Percentiles rank a stretch among this genome's conserved stretches.
Conservation (phyloP, 2,329 filamentous ascomycete species). For the Aspergillus uvarum region DNA sequence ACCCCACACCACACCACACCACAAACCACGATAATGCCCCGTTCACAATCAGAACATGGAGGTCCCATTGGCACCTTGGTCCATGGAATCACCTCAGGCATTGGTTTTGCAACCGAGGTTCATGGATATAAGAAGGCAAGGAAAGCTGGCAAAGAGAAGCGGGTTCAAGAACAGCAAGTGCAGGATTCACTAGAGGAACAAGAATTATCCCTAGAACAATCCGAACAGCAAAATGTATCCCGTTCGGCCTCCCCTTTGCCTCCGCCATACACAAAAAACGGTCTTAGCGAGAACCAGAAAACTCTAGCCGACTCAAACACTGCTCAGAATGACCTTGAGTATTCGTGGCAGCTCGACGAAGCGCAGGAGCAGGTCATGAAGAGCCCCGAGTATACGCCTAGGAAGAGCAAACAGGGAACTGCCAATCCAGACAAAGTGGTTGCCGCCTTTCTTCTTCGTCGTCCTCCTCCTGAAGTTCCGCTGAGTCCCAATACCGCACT, state of each 20-base stretch:
- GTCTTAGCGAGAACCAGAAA: neutral
- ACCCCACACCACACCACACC: too few relatives aligned
- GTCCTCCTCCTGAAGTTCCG: neutral
- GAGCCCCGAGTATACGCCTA: neutral
- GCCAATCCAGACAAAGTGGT: slow-evolving; percentile 8
- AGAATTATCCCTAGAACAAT: neutral
- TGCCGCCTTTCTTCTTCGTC: slow-evolving; percentile 1
- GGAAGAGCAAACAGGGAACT: slow-evolving; percentile 2
- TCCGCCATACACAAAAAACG: neutral
- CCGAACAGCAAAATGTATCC: neutral
- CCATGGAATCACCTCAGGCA: slow-evolving; percentile 1
- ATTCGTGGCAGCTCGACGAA: slow-evolving; percentile 6
- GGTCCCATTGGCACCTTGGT: neutral
- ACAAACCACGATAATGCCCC: neutral
- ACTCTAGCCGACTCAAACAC: neutral
- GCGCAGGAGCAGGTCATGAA: slow-evolving; percentile 1
- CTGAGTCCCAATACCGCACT: neutral
- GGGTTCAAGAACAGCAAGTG: neutral
- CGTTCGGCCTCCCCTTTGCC: neutral
- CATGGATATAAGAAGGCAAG: neutral
- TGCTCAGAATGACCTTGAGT: neutral
- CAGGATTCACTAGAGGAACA: neutral
- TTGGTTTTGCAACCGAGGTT: slow-evolving; percentile 5
- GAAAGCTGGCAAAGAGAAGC: neutral
- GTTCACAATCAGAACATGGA: neutral